phyloP scores from a whole-genome alignment of 2,329 filamentous ascomycete genomes.

The Sporothrix dimorphospora region DNA sequence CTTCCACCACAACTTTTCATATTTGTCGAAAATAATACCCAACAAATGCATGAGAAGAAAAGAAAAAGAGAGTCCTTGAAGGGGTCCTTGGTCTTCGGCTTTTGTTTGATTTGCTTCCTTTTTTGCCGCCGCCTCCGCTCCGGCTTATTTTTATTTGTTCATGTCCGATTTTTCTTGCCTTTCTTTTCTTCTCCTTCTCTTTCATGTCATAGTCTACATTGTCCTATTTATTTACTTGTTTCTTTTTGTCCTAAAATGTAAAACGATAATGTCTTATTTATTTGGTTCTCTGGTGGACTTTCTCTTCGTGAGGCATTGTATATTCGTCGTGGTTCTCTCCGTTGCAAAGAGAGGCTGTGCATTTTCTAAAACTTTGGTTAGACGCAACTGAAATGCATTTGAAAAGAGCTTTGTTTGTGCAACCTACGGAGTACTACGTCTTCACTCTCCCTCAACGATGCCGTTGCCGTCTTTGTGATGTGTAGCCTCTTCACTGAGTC shows the following conservation, averaged over 20 bases:
- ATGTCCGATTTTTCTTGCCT: background rate
- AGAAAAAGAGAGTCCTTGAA: slow-evolving; percentile 4
- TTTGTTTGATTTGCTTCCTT: background rate
- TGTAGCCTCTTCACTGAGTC: background rate
- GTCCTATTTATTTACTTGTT: background rate
- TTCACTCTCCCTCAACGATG: background rate
- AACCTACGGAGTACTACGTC: background rate
- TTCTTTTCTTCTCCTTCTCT: background rate
- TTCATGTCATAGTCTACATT: slow-evolving; percentile 1
- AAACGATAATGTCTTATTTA: background rate
- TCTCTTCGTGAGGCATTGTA: background rate
- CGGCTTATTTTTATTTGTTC: background rate
- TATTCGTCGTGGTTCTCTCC: background rate
- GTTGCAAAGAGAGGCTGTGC: too few relatives aligned
- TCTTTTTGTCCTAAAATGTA: background rate
- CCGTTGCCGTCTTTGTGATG: background rate
- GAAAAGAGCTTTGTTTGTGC: background rate
- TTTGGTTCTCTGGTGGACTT: background rate
- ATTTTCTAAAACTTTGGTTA: too few relatives aligned
- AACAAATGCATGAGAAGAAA: slow-evolving; percentile 27
- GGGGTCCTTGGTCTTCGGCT: slow-evolving; percentile 5
- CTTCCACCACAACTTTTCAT: slow-evolving; percentile 17
- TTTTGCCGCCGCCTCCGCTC: background rate
- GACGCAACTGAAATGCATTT: too few relatives aligned
- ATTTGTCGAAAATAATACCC: slow-evolving; percentile 29